Base-by-base conservation (phyloP, 352 stramenopile genomes). In the Hyaloperonospora brassicae region DNA sequence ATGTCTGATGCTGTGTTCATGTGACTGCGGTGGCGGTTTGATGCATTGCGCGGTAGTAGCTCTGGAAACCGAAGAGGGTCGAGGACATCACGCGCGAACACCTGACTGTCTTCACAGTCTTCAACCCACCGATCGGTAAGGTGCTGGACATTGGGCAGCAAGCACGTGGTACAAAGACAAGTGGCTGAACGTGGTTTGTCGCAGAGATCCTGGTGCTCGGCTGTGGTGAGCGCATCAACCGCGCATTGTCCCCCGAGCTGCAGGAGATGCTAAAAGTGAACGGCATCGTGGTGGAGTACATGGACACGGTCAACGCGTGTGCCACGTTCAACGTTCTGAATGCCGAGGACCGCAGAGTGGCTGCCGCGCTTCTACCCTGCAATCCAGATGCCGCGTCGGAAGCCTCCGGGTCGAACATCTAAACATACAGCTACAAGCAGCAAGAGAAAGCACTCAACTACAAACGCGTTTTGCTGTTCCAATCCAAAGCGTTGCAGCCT, bases 281-380 rank as follows among this genome's bases (percentile, higher is more conserved):
- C 46, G 83, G 83, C 47, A 90, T 93, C 51, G 83, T 93, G 23
- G 77, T 93, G 24, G 83, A 93, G 59, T 91, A 90, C 58, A 40
- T 89, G 35, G 83, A 93, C 66, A 88, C 80, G 30, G 64, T 86
- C 42, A 91, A 93, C 52, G 84, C 85, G 10, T 91, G 85, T 49
- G 80, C 84, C 41, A 95, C 84, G n/a, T 95, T 93, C 64, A 95
- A 95, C 56, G 88, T 95, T 58, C 66, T 95, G n/a, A 95, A 93
- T 68, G 82, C 82, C n/a, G 84, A 95, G 54, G 85, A 93, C 61
- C 79, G 85, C 54, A 70, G 78, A 41, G 75, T 95, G 21, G 85
- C 72, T 6, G 85, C 81, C 10, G 84, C 81, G n/a, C 74, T 95
- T 47, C 55, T 95, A 10, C 82, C 84, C 2, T 74, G 65, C 52